Conservation (phyloP, 2,329 filamentous ascomycete genomes). For the Cercospora nicotianae region DNA sequence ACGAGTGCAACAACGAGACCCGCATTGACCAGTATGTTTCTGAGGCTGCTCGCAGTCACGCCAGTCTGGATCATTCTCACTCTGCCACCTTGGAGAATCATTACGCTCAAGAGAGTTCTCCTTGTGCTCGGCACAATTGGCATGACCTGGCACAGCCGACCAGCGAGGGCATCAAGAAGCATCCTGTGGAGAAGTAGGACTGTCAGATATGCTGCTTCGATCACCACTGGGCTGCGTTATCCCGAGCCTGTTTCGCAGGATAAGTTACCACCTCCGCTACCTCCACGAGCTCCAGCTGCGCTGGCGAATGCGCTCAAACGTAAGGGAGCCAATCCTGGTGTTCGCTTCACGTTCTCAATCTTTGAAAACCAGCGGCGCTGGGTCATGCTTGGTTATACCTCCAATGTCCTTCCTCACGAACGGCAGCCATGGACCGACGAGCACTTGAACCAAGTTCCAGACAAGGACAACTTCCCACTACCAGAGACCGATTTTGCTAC, state of each 20-base stretch:
- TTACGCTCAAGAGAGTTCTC: slow-evolving; percentile 81
- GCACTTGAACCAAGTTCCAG: slow-evolving; percentile 76
- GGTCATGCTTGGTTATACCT: slow-evolving; percentile 94
- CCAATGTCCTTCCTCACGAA: slow-evolving; percentile 86
- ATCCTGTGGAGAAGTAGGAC: slow-evolving; percentile 86
- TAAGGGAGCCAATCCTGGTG: slow-evolving; percentile 60
- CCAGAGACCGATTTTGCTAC: slow-evolving; percentile 65
- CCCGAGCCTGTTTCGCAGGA: slow-evolving; percentile 44
- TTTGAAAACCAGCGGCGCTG: slow-evolving; percentile 96
- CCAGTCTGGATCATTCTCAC: slow-evolving; percentile 85
- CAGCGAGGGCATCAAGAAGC: slow-evolving; percentile 78
- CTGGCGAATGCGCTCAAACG: slow-evolving; percentile 42
- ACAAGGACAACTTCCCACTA: slow-evolving; percentile 70
- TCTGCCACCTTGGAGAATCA: slow-evolving; percentile 76
- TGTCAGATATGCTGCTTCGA: slow-evolving; percentile 66
- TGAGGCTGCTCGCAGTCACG: slow-evolving; percentile 82
- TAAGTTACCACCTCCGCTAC: slow-evolving; percentile 25
- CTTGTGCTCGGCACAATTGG: slow-evolving; percentile 83
- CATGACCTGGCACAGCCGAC: slow-evolving; percentile 88
- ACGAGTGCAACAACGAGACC: slow-evolving; percentile 89
- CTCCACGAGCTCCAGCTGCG: slow-evolving; percentile 23
- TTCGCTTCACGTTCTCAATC: slow-evolving; percentile 93
- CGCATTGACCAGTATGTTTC: slow-evolving; percentile 83
- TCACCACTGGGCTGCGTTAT: slow-evolving; percentile 80
- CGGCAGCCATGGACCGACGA: slow-evolving; percentile 93